These are phyloP conservation scores for Lecanicillium sp. DNA, from an alignment of 2,329 filamentous ascomycete species.

Conservation along the genomic window DNA sequence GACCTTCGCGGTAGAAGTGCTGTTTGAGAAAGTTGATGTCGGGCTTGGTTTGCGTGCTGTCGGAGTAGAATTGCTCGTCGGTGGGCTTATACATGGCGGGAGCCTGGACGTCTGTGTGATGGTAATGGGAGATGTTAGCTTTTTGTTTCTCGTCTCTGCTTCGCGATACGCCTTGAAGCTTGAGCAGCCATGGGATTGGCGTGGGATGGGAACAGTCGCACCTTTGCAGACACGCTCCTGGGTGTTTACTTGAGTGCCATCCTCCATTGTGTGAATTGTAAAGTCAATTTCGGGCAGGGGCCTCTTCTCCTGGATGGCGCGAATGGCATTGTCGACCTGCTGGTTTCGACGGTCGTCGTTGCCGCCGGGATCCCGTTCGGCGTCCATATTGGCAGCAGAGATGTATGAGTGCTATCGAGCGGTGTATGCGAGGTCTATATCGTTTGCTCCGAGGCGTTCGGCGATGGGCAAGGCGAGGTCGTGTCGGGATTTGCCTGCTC, in stretches of 20 bases:
- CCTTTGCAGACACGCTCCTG: constrained; percentile 97
- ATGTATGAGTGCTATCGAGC: background rate
- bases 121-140: too few species aligned
- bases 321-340: constrained; percentile 82
- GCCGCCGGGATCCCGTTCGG: constrained; percentile 31
- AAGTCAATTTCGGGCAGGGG: constrained; percentile 97
- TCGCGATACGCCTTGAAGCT: too few species aligned
- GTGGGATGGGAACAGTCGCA: too few species aligned
- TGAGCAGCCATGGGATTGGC: too few species aligned
- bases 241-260: constrained; percentile 91
- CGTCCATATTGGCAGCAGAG: constrained; percentile 40
- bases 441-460: too few species aligned
- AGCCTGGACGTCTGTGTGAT: constrained; percentile 84
- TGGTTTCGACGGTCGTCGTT: constrained; percentile 41
- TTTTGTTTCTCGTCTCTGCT: too few species aligned
- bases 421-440: too few species aligned
- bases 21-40: constrained; percentile 93
- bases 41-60: constrained; percentile 78
- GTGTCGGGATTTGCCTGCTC: too few species aligned
- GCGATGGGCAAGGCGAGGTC: too few species aligned
- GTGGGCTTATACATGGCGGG: constrained; percentile 88
- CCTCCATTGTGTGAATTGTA: constrained; percentile 96
- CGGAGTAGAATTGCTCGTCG: constrained; percentile 90
- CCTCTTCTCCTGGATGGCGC: constrained; percentile 90
- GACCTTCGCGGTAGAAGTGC: constrained; percentile 96